Conservation (phyloP, 139 green algal species). For the Nannochloris sp. region DNA sequence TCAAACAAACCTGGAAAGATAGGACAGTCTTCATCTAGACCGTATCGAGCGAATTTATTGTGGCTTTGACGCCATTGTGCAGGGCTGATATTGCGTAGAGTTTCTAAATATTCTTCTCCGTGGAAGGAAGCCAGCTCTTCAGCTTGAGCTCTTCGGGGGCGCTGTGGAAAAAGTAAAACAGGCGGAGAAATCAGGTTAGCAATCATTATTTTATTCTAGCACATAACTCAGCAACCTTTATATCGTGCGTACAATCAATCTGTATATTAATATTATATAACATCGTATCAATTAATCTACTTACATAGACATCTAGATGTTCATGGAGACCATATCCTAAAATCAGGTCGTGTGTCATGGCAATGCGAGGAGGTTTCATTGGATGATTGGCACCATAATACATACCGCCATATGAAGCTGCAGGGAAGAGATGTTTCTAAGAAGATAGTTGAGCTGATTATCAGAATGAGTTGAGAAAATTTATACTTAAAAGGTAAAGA, state of each 20-base stretch:
- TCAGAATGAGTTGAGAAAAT: no score
- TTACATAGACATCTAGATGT: conserved; percentile 83
- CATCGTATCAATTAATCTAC: no score
- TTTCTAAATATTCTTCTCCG: conserved; percentile 72
- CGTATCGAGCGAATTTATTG: conserved; percentile 55
- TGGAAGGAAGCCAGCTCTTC: conserved; percentile 88
- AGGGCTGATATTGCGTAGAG: conserved; percentile 67
- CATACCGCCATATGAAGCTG: conserved; percentile 68
- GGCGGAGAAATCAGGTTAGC: not conserved
- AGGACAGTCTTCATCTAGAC: conserved; percentile 87
- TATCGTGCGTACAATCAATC: not conserved
- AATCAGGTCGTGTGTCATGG: conserved; percentile 93
- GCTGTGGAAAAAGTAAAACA: conserved; percentile 35
- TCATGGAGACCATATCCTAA: conserved; percentile 91
- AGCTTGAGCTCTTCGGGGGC: conserved; percentile 62
- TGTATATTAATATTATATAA: not conserved
- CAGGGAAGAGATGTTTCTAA: not conserved
- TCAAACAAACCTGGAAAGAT: conserved; percentile 80
- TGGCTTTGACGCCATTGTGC: conserved; percentile 39
- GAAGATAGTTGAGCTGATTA: not conserved
- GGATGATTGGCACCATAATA: conserved; percentile 97
- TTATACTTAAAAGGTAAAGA: no score
- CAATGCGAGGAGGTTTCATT: conserved; percentile 95
- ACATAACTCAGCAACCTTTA: not conserved
- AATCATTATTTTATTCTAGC: not conserved